Evolutionary conservation across 768 basidiomycete species (phyloP).

Genomic region (Pulveroboletus sp.): DNA sequence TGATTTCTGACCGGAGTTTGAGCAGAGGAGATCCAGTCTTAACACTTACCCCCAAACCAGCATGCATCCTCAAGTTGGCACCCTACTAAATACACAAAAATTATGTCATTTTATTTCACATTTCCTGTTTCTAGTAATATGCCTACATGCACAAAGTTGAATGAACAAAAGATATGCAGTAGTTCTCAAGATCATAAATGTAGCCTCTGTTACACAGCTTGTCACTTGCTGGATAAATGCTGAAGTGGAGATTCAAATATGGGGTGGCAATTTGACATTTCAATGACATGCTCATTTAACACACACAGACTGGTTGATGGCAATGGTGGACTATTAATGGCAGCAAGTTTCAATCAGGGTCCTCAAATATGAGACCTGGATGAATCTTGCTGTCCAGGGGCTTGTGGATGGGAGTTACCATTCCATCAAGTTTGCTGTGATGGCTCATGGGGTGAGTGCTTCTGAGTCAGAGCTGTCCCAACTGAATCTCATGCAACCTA

Average conservation of each 20-base stretch:
- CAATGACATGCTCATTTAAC: too few relatives aligned
- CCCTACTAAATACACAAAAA: background rate
- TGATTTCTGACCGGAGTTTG: too few relatives aligned
- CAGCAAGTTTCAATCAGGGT: background rate
- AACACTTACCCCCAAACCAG: too few relatives aligned
- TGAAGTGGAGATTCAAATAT: too few relatives aligned
- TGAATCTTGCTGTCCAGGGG: conserved; percentile 2
- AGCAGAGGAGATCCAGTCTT: too few relatives aligned
- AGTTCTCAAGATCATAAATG: background rate
- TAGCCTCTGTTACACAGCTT: background rate
- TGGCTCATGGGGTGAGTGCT: background rate
- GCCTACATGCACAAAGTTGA: background rate
- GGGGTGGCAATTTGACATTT: too few relatives aligned
- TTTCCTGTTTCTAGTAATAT: background rate
- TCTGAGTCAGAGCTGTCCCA: too few relatives aligned
- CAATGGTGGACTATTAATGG: background rate
- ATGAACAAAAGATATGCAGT: background rate
- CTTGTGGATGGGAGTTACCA: background rate
- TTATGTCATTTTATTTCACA: background rate
- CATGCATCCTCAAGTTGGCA: background rate
- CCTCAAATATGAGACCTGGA: background rate
- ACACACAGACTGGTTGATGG: background rate
- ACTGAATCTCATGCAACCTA: too few relatives aligned
- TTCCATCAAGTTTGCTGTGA: background rate
- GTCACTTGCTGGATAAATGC: too few relatives aligned